A percentile compares a stretch with the other conserved stretches of the same genome.
phyloP scores from a whole-genome alignment of 345 rosid genomes.

The Pistacia vera region DNA sequence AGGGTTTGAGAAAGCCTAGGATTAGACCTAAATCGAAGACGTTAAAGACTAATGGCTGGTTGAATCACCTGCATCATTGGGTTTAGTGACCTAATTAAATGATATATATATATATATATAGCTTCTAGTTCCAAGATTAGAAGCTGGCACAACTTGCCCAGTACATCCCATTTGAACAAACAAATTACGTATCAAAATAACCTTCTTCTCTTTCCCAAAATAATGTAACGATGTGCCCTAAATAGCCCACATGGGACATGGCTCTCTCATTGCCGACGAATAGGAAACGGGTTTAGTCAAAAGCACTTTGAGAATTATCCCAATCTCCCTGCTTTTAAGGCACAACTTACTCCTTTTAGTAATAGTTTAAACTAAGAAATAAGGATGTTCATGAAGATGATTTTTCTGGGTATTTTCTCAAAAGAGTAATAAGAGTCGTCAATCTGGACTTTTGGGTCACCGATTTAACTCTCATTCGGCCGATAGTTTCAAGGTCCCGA shows the following conservation, averaged over 20 bases:
- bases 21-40: neutral
- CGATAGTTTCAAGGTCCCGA: too few relatives aligned
- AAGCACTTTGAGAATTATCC: neutral
- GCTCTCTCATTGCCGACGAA: neutral
- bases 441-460: too few relatives aligned
- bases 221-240: neutral
- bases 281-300: neutral
- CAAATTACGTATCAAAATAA: too few relatives aligned
- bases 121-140: neutral
- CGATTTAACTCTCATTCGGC: too few relatives aligned
- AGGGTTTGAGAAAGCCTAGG: neutral
- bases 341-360: slow-evolving; percentile 10
- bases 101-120: too few relatives aligned
- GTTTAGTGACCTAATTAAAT: neutral
- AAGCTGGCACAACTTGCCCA: neutral
- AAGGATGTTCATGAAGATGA: too few relatives aligned
- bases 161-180: too few relatives aligned
- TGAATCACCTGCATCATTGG: neutral
- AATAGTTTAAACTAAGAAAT: neutral
- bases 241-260: neutral
- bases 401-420: too few relatives aligned
- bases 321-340: neutral
- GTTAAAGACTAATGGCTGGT: neutral
- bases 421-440: too few relatives aligned
- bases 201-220: too few relatives aligned